Conservation (phyloP, 192 early-diverging fungal genomes). For the Rhizophlyctis rosea region DNA sequence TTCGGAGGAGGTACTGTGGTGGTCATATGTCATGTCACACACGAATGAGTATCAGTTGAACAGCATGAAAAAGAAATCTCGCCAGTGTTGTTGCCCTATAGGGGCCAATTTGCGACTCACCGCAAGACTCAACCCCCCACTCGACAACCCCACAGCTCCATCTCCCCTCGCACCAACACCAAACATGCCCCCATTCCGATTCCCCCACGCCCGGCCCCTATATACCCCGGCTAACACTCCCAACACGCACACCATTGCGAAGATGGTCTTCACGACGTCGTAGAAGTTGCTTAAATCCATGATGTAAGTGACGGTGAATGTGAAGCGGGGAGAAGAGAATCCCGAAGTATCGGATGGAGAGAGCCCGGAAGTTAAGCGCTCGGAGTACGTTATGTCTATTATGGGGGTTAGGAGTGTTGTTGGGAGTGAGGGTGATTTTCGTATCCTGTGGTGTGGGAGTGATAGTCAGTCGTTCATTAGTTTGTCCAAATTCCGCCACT, state of each 20-base stretch:
- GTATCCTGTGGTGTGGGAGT: constrained; percentile 33
- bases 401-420: constrained; percentile 36
- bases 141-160: too few species aligned
- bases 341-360: not conserved
- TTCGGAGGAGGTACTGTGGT: constrained; percentile 32
- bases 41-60: constrained; percentile 13
- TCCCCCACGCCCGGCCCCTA: constrained; percentile 36
- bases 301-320: constrained; percentile 32
- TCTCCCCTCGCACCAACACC: too few species aligned
- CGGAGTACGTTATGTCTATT: constrained; percentile 47
- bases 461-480: too few species aligned
- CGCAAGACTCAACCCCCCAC: too few species aligned
- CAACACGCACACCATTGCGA: constrained; percentile 29
- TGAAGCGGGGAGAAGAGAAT: constrained; percentile 26
- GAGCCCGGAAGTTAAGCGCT: constrained; percentile 26
- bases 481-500: too few species aligned
- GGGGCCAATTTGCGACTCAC: too few species aligned
- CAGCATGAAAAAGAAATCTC: constrained; percentile 7
- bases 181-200: too few species aligned
- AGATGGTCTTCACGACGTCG: constrained; percentile 35
- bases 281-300: constrained; percentile 26
- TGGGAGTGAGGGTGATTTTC: too few species aligned
- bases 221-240: constrained; percentile 31
- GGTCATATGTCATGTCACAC: too few species aligned
- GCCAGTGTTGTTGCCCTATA: too few species aligned